These are phyloP conservation scores for Helenozyma baotianmanensis DNA, from an alignment of 805 yeast species.

Conservation along the genomic window DNA sequence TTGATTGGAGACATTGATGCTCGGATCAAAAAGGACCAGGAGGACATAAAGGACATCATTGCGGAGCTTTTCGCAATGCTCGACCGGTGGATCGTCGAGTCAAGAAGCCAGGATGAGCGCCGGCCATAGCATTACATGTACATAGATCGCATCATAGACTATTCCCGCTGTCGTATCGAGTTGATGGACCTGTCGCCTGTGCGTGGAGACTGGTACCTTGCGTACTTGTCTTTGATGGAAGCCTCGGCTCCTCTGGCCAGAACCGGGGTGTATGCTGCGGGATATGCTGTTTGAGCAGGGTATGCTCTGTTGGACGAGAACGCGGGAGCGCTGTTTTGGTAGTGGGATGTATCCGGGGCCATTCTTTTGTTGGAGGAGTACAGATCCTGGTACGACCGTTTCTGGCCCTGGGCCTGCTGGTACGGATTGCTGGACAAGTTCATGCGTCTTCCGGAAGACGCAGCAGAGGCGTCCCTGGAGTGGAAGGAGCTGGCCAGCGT, in stretches of 20 bases:
- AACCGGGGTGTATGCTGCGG: no score
- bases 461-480: conserved; percentile 30
- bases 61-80: conserved; percentile 21
- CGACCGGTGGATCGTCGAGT: conserved; percentile 22
- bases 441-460: conserved; percentile 24
- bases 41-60: conserved; percentile 20
- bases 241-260: conserved; percentile 7
- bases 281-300: no score
- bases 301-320: no score
- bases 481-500: conserved; percentile 29
- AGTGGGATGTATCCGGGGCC: conserved; percentile 4
- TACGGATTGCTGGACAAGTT: conserved; percentile 15
- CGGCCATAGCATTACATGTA: conserved; percentile 1
- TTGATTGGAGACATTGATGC: conserved; percentile 33
- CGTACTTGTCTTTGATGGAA: conserved; percentile 22
- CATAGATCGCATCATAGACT: not conserved
- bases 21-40: conserved; percentile 29
- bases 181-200: conserved; percentile 10
- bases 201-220: conserved; percentile 15
- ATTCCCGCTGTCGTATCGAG: conserved; percentile 13
- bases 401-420: conserved; percentile 7
- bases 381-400: conserved; percentile 11
- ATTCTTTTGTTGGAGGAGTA: conserved; percentile 8
- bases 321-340: not conserved
- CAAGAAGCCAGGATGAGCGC: conserved; percentile 4